Conservation (phyloP, 164 flowering plant species). For the Kingdonia uniflora region DNA sequence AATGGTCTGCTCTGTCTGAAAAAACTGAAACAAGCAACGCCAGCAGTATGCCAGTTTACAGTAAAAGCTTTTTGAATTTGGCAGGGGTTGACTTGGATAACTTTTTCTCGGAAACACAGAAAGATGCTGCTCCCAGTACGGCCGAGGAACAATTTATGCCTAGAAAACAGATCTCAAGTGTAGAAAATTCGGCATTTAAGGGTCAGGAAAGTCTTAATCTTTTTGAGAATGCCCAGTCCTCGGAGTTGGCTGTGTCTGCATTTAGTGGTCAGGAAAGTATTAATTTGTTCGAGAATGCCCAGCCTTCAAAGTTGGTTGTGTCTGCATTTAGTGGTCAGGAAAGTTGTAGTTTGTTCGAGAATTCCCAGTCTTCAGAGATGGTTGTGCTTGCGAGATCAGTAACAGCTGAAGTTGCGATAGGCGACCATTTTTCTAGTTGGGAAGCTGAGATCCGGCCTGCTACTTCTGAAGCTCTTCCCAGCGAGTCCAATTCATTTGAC, state of each 20-base stretch:
- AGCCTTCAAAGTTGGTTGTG: constrained; percentile 21
- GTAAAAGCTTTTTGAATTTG: too few relatives aligned
- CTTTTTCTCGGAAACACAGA: too few relatives aligned
- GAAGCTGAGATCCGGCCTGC: constrained; percentile 53
- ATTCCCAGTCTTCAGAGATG: constrained; percentile 21
- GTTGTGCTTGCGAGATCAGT: too few relatives aligned
- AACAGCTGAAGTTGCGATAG: constrained; percentile 14
- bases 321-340: constrained; percentile 17
- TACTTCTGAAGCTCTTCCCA: constrained; percentile 18
- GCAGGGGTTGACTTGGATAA: too few relatives aligned
- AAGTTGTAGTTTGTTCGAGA: constrained; percentile 31
- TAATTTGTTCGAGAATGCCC: constrained; percentile 28
- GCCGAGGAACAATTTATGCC: constrained; percentile 15
- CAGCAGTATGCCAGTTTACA: too few relatives aligned
- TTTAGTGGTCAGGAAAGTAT: constrained; percentile 22
- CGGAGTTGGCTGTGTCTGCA: constrained; percentile 16
- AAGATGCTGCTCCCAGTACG: constrained; percentile 3
- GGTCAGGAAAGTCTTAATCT: constrained; percentile 25
- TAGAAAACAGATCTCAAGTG: constrained; percentile 5
- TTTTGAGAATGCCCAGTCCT: constrained; percentile 28
- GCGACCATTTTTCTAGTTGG: constrained; percentile 44
- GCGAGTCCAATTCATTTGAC: constrained; percentile 18
- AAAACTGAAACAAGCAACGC: too few relatives aligned
- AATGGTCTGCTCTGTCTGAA: too few relatives aligned
- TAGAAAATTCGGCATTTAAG: constrained; percentile 10